Evolutionary conservation across 225 moss, liverwort and hornwort species (phyloP), one percentile per base, ranked within the genome.

Genomic region (Thuidium tamariscinum): DNA sequence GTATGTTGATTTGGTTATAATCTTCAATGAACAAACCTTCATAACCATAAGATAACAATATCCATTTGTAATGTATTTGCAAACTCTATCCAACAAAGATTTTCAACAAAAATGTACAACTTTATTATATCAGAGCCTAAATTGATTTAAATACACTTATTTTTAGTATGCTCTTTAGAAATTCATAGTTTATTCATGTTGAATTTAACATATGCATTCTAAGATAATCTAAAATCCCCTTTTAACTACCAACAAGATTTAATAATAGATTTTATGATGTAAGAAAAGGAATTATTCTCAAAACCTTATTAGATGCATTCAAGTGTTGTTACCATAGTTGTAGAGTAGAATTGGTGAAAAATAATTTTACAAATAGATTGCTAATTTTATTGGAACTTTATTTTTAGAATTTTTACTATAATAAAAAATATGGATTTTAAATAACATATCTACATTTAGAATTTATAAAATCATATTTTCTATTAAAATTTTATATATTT

Each of bases 311-410:
- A 2, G 5, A 70, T 0, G 1, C 27, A 42, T 16, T 3, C 27
- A 5, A 3, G 2, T 27, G 5, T 26, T 26, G 2, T 42, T 25
- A 42, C 0, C 0, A 26, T 27, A 27, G 16, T 27, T 71, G 16
- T 3, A 29, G 5, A 17, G 26, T 0, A 70, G 0, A 1, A 1
- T 37, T 2, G 0, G 2, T 16, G 5, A 26, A 42, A 25, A 41
- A 41, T 26, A 41, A 69, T 14, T 8, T 41, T 69, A 2, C 14
- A 42, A 26, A 42, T 1, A 69, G 1, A 42, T 42, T 69, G 13
- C 15, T 41, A 15, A 42, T 5, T 8, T 69, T 15, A 2, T 15
- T 42, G 9, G 9, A 26, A 41, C 22, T 14, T 39, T 9, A 0
- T 21, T 44, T 42, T 27, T 42, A 2, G 8, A 42, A 27, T 8